These are phyloP conservation scores for Polytrichum formosum DNA, from an alignment of 225 moss, liverwort and hornwort genomes.

Conservation along the genomic window DNA sequence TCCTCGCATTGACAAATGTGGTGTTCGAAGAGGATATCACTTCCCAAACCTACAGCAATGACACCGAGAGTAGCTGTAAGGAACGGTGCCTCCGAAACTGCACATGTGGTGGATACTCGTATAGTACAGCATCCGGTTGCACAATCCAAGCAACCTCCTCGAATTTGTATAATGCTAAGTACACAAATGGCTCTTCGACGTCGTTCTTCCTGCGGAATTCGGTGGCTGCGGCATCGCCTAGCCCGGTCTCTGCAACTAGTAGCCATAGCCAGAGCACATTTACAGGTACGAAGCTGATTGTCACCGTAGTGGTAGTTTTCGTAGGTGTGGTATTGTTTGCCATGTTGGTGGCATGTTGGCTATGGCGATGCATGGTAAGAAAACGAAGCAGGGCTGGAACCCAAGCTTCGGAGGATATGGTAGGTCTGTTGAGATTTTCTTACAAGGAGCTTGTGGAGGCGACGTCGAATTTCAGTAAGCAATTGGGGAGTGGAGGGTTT, in stretches of 20 bases:
- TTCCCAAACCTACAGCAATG: slow-evolving; percentile 17
- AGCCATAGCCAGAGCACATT: background rate
- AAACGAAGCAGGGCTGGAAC: background rate
- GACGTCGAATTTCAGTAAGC: slow-evolving; percentile 13
- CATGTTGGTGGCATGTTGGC: background rate
- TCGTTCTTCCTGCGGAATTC: slow-evolving; percentile 20
- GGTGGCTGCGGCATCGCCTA: background rate
- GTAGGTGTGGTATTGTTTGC: slow-evolving; percentile 1
- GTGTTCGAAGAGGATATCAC: slow-evolving; percentile 1
- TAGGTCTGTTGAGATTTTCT: background rate
- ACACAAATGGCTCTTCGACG: slow-evolving; percentile 6
- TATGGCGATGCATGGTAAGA: slow-evolving; percentile 8
- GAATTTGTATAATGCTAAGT: slow-evolving; percentile 20
- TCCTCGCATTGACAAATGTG: slow-evolving; percentile 12
- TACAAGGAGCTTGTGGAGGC: slow-evolving; percentile 11
- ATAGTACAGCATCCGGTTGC: slow-evolving; percentile 12
- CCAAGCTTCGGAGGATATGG: too few relatives aligned
- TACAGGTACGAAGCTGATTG: slow-evolving; percentile 10
- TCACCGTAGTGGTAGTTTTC: slow-evolving; percentile 13
- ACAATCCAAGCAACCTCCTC: slow-evolving; percentile 18
- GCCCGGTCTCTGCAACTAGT: background rate
- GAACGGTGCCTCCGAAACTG: slow-evolving; percentile 30
- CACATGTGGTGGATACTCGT: slow-evolving; percentile 26
- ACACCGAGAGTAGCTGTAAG: slow-evolving; percentile 23
- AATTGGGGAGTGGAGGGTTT: slow-evolving; percentile 31